These are phyloP conservation scores for Aspergillus pseudoviridinutans DNA, from an alignment of 2,329 filamentous ascomycete species.

Conservation along the genomic window DNA sequence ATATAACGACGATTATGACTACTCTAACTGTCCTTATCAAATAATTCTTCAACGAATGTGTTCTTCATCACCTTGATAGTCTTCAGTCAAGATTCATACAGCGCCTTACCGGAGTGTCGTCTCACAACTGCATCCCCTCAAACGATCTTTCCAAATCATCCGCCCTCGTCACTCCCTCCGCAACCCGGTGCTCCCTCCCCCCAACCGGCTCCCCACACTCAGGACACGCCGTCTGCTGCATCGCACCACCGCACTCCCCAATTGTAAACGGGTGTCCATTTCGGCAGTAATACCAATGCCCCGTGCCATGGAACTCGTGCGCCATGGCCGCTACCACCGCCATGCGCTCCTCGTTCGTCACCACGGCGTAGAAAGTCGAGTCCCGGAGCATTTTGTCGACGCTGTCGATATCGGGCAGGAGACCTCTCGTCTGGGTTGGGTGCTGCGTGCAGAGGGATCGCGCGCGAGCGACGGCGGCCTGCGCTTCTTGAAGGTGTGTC, in stretches of 20 bases:
- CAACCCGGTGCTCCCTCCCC: slow-evolving; percentile 49
- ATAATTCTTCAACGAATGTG: no score
- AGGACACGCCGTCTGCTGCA: slow-evolving; percentile 58
- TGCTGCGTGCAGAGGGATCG: slow-evolving; percentile 22
- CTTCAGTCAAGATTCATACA: no score
- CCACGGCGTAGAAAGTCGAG: slow-evolving; percentile 46
- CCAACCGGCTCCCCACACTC: slow-evolving; percentile 59
- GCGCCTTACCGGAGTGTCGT: no score
- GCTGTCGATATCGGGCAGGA: slow-evolving; percentile 47
- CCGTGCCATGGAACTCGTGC: slow-evolving; percentile 48
- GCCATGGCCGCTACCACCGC: slow-evolving; percentile 52
- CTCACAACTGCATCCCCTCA: not conserved
- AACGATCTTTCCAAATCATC: slow-evolving; percentile 49
- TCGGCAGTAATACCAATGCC: slow-evolving; percentile 45
- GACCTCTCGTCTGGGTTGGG: slow-evolving; percentile 26
- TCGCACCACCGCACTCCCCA: slow-evolving; percentile 64
- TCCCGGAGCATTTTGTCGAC: slow-evolving; percentile 45
- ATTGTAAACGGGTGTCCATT: slow-evolving; percentile 53
- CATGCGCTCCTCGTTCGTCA: slow-evolving; percentile 51
- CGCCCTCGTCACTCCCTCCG: slow-evolving; percentile 53
- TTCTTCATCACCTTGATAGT: no score
- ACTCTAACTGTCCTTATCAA: not conserved
- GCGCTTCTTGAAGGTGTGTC: slow-evolving; percentile 4
- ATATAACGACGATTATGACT: not conserved
- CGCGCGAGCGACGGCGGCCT: slow-evolving; percentile 19